Evolutionary conservation across 176 grass and related monocot genomes (phyloP).

Genomic region (Aegilops umbellulata): DNA sequence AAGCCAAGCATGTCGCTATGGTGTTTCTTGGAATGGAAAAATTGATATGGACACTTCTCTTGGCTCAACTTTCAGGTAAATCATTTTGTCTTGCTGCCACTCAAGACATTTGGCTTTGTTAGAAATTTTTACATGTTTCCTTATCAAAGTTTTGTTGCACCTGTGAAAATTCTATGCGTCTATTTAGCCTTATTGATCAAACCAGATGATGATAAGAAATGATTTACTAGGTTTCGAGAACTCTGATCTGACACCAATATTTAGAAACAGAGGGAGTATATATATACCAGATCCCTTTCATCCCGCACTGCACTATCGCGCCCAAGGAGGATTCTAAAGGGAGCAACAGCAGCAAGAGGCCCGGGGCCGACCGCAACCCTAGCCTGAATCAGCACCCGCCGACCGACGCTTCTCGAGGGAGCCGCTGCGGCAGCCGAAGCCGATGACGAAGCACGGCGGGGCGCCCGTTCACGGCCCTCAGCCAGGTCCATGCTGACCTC

Average conservation of each 20-base stretch:
- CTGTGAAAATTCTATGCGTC: not conserved
- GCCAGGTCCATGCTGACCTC: no score
- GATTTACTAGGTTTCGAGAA: not conserved
- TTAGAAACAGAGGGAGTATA: not conserved
- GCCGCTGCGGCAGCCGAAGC: no score
- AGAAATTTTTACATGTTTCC: not conserved
- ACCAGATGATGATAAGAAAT: not conserved
- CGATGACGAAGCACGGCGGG: no score
- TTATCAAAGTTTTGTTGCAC: not conserved
- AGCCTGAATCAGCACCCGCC: no score
- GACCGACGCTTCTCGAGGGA: no score
- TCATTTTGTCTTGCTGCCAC: not conserved
- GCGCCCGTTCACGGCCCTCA: no score
- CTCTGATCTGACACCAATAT: not conserved
- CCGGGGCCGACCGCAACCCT: not conserved
- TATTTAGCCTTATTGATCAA: not conserved
- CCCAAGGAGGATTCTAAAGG: no score
- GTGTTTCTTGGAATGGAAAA: not conserved
- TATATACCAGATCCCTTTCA: no score
- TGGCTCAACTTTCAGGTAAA: not conserved
- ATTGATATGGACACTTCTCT: not conserved
- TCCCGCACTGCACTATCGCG: no score
- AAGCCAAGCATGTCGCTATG: not conserved
- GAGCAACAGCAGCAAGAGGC: no score
- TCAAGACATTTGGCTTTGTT: not conserved